A percentile compares a stretch with the other conserved stretches of the same genome.
phyloP scores from a whole-genome alignment of 75 land plant species.

The Cryptomeria japonica region DNA sequence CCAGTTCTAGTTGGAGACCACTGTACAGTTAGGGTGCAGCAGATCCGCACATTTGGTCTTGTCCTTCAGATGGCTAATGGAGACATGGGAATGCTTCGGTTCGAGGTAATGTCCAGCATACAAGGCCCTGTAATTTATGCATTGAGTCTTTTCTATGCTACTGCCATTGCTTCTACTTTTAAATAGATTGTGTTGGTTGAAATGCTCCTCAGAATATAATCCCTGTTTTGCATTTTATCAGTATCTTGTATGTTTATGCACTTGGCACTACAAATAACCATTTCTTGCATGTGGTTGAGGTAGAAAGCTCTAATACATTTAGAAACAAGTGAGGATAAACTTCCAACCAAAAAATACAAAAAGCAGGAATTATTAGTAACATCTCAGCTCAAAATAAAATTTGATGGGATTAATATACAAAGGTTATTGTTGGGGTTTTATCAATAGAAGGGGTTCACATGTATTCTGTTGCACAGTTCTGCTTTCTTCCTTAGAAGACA shows the following conservation, averaged over 20 bases:
- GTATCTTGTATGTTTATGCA: not conserved
- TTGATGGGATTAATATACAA: not conserved
- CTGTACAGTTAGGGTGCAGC: slow-evolving; percentile 41
- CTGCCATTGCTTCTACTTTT: not conserved
- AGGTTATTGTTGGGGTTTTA: not conserved
- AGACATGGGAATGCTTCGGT: slow-evolving; percentile 59
- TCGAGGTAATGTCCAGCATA: slow-evolving; percentile 44
- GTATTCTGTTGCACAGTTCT: not conserved
- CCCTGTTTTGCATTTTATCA: not conserved
- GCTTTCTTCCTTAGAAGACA: not conserved
- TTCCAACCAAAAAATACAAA: not conserved
- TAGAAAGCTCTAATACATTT: too few relatives aligned
- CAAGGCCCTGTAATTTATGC: not conserved
- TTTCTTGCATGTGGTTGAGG: not conserved
- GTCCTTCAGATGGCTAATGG: slow-evolving; percentile 61
- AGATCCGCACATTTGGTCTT: slow-evolving; percentile 59
- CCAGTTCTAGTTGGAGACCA: slow-evolving; percentile 10
- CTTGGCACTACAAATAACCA: not conserved
- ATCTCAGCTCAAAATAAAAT: not conserved
- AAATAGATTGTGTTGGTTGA: not conserved
- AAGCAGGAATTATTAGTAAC: not conserved
- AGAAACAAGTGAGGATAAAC: not conserved
- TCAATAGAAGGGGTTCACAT: not conserved
- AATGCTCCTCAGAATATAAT: not conserved
- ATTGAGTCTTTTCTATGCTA: not conserved